These are phyloP conservation scores for Huntiella bhutanensis DNA, from an alignment of 2,329 filamentous ascomycete genomes.

Conservation along the genomic window DNA sequence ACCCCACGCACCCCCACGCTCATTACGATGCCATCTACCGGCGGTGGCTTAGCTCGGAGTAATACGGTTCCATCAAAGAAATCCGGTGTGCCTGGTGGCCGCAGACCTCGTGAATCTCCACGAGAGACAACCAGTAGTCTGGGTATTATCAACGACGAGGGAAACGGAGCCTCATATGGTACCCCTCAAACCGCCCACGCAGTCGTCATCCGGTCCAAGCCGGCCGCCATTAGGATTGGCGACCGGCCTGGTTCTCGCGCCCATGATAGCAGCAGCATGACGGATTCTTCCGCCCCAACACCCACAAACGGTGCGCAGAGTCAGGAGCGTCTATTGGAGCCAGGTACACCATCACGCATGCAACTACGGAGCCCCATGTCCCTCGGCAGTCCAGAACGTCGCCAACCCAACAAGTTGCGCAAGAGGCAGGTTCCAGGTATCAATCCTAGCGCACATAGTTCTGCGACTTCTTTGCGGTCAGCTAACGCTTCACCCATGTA, in stretches of 20 bases:
- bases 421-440: slow-evolving; percentile 64
- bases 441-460: slow-evolving; percentile 81
- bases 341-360: slow-evolving; percentile 23
- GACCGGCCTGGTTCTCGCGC: slow-evolving; percentile 14
- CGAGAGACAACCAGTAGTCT: slow-evolving; percentile 9
- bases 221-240: background rate
- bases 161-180: background rate
- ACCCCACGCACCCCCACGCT: slow-evolving; percentile 15
- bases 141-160: slow-evolving; percentile 7
- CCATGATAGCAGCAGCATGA: slow-evolving; percentile 14
- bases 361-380: slow-evolving; percentile 45
- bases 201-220: background rate
- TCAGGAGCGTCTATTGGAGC: slow-evolving; percentile 29
- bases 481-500: slow-evolving; percentile 26
- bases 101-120: slow-evolving; percentile 33
- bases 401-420: slow-evolving; percentile 74
- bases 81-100: slow-evolving; percentile 47
- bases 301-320: slow-evolving; percentile 20
- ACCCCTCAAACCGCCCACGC: background rate
- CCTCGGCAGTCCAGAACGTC: slow-evolving; percentile 34
- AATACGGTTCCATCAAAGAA: slow-evolving; percentile 89
- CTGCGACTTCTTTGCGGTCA: slow-evolving; percentile 51
- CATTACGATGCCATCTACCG: slow-evolving; percentile 34
- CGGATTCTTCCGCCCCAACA: slow-evolving; percentile 16
- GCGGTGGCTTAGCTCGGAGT: slow-evolving; percentile 37